Base-by-base conservation (phyloP, 306 rosid species). In the Geum urbanum region DNA sequence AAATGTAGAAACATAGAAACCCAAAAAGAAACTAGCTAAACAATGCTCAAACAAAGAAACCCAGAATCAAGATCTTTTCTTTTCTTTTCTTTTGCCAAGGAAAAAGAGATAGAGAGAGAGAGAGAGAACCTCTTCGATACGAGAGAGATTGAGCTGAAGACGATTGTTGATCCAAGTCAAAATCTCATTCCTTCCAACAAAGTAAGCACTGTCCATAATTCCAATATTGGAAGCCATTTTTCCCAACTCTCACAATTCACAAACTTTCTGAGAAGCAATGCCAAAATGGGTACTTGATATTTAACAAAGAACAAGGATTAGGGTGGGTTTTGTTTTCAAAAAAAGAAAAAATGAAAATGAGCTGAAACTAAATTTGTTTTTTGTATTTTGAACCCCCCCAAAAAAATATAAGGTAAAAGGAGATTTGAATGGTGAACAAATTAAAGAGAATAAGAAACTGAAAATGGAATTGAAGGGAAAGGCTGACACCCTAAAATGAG, bases 111-210 rank as follows among this genome's bases (percentile, higher is more conserved):
- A 35, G 16, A 52, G 7, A 48, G 4, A 50, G n/a, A n/a, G n/a
- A n/a, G n/a, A n/a, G 63, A 24, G 16, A 35, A 92, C 92, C 91
- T 90, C 98, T 80, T 92, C 98, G 80, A 92, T 78, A 59, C 96
- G 98, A 3, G 90, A 83, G 81, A 92, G 98, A 81, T 79, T 84
- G 59, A 92, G 92, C 71, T 92, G 98, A 56, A 92, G 96, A 51
- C 86, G 79, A 70, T 76, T 86, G 84, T 92, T 92, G 85, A 92
- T 90, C 98, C 98, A 92, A 24, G 86, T 83, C 77, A 92, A 79
- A 82, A 92, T 90, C 88, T 90, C 96, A 73, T 90, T 92, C 82
- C 98, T 81, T 55, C 98, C 96, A 63, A 92, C 98, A 84, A 92
- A 92, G 76, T 92, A 92, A 4, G 90, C 98, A 62, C 91, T 85